A percentile compares a stretch with the other conserved stretches of the same genome.
Conservation (phyloP, 768 basidiomycete species). For the Podaxis carcinomalis region DNA sequence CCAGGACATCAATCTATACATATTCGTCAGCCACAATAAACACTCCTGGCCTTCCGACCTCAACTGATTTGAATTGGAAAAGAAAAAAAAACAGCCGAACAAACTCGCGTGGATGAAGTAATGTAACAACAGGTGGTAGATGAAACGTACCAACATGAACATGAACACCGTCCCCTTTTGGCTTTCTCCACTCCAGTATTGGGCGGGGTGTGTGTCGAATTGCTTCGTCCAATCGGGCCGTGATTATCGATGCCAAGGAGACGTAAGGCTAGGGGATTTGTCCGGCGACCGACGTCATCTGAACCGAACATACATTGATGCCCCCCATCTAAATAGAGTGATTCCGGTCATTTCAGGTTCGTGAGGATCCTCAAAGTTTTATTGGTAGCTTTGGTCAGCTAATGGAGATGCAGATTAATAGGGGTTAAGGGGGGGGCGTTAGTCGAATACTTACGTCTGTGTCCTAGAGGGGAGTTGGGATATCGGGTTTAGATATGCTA, state of each 20-base stretch:
- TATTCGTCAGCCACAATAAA: conserved; percentile 49
- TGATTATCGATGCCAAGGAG: not conserved
- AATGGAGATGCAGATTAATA: not conserved
- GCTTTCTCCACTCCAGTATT: conserved; percentile 66
- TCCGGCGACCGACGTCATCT: not conserved
- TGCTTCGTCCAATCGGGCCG: conserved; percentile 39
- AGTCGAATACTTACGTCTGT: conserved; percentile 20
- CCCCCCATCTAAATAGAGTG: conserved; percentile 69
- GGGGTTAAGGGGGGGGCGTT: not conserved
- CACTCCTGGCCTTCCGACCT: not conserved
- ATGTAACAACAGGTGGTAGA: not conserved
- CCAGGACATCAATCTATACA: conserved; percentile 54
- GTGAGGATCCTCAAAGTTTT: conserved; percentile 50
- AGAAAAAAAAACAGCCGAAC: not conserved
- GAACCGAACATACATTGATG: conserved; percentile 43
- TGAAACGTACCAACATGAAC: conserved; percentile 58
- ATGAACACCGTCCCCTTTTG: conserved; percentile 64
- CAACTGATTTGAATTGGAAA: not conserved
- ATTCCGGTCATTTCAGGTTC: conserved; percentile 61
- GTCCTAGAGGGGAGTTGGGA: not conserved
- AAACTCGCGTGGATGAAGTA: not conserved
- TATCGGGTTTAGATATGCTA: not conserved
- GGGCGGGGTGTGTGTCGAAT: conserved; percentile 56
- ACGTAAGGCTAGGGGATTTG: not conserved
- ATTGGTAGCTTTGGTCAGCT: conserved; percentile 27